A percentile compares a stretch with the other conserved stretches of the same genome.
Conservation (phyloP, 2,329 filamentous ascomycete genomes). For the Arthrobotrys sinensis region DNA sequence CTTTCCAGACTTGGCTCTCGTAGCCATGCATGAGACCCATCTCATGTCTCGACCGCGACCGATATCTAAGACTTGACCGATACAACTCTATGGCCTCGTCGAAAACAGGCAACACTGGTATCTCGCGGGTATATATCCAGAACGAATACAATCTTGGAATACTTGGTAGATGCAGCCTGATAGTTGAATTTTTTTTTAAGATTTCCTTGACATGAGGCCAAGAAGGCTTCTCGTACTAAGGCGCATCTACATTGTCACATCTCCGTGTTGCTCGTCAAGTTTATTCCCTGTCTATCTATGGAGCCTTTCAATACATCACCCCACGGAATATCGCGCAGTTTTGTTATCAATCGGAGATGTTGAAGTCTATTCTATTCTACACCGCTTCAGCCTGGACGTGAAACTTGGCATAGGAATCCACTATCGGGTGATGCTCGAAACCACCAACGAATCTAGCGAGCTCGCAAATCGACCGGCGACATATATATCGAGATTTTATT, state of each 20-base stretch:
- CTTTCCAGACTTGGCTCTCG: slow-evolving; percentile 53
- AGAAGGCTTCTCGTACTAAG: slow-evolving; percentile 31
- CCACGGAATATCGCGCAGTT: slow-evolving; percentile 8
- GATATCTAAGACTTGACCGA: slow-evolving; percentile 29
- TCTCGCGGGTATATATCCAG: slow-evolving; percentile 26
- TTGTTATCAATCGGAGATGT: slow-evolving; percentile 5
- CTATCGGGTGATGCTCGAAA: neutral
- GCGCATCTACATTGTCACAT: neutral
- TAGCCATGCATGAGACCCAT: slow-evolving; percentile 51
- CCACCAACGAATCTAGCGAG: slow-evolving; percentile 1
- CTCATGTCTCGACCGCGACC: slow-evolving; percentile 26
- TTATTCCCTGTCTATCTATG: slow-evolving; percentile 13
- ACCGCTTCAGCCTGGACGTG: neutral
- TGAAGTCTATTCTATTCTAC: neutral
- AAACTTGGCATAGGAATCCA: neutral
- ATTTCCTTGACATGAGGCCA: slow-evolving; percentile 21
- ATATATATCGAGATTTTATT: slow-evolving; percentile 12
- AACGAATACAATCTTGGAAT: slow-evolving; percentile 22
- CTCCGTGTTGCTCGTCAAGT: neutral
- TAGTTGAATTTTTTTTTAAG: slow-evolving; percentile 12
- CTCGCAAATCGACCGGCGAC: slow-evolving; percentile 17
- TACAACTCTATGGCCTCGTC: slow-evolving; percentile 11
- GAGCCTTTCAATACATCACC: neutral
- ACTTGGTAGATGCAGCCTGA: slow-evolving; percentile 42
- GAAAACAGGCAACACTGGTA: slow-evolving; percentile 15